A percentile compares a stretch with the other conserved stretches of the same genome.
Conservation (phyloP, 106 monocot species). For the Dioscorea dumetorum region DNA sequence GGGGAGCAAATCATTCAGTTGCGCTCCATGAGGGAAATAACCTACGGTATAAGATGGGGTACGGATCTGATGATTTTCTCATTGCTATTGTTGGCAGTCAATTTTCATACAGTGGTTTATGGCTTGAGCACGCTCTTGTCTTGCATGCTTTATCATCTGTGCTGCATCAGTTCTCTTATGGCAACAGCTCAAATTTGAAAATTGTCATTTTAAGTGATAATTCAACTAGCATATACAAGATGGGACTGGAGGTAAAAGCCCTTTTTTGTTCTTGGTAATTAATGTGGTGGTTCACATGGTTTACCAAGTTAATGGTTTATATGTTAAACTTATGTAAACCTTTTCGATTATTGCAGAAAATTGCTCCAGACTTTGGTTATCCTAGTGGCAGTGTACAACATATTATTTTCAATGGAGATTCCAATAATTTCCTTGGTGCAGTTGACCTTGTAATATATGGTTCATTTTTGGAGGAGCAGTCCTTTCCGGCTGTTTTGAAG, state of each 20-base stretch:
- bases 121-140: slow-evolving; percentile 73
- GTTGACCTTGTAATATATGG: slow-evolving; percentile 85
- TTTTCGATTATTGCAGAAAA: slow-evolving; percentile 17
- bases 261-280: background rate
- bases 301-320: too few species aligned
- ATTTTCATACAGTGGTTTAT: slow-evolving; percentile 79
- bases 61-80: slow-evolving; percentile 59
- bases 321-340: too few species aligned
- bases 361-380: slow-evolving; percentile 50
- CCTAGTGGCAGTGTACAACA: slow-evolving; percentile 35
- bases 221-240: slow-evolving; percentile 32
- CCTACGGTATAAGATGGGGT: slow-evolving; percentile 32
- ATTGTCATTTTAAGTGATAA: slow-evolving; percentile 51
- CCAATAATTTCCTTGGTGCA: slow-evolving; percentile 40
- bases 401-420: slow-evolving; percentile 29
- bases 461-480: slow-evolving; percentile 90
- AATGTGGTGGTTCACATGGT: too few species aligned
- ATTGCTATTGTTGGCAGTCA: slow-evolving; percentile 76
- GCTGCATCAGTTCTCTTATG: slow-evolving; percentile 31
- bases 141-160: slow-evolving; percentile 66
- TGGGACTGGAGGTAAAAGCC: slow-evolving; percentile 55
- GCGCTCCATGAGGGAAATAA: slow-evolving; percentile 15
- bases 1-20: slow-evolving; percentile 37
- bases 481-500: slow-evolving; percentile 64
- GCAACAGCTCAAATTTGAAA: slow-evolving; percentile 46